phyloP scores from a whole-genome alignment of 2,329 filamentous ascomycete genomes.

The Penicillium crustosum region DNA sequence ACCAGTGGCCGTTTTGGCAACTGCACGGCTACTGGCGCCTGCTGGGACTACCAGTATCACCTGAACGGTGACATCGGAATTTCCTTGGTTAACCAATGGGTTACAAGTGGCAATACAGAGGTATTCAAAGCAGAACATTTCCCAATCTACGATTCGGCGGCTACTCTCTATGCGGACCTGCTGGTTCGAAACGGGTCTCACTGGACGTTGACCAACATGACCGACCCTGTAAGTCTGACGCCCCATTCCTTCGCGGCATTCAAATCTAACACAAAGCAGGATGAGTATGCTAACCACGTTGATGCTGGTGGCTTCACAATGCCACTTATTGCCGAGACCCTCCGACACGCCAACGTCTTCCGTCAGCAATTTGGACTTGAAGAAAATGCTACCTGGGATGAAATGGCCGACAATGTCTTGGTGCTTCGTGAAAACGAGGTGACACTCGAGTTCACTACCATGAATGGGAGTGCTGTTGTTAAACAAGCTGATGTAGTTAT shows the following conservation, averaged over 20 bases:
- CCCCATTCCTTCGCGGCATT: background rate
- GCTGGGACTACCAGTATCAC: slow-evolving; percentile 72
- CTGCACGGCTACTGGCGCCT: slow-evolving; percentile 63
- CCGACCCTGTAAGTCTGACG: slow-evolving; percentile 61
- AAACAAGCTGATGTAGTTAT: slow-evolving; percentile 72
- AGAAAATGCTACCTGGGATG: slow-evolving; percentile 58
- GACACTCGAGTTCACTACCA: slow-evolving; percentile 63
- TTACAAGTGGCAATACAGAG: slow-evolving; percentile 58
- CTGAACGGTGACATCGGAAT: slow-evolving; percentile 68
- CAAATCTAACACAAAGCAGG: slow-evolving; percentile 34
- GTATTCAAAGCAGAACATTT: slow-evolving; percentile 58
- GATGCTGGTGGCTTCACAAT: slow-evolving; percentile 70
- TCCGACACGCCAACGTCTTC: slow-evolving; percentile 59
- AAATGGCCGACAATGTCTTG: slow-evolving; percentile 57
- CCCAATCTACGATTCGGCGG: slow-evolving; percentile 64
- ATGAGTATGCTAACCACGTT: slow-evolving; percentile 67
- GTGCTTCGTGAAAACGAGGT: slow-evolving; percentile 60
- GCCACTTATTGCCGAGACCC: slow-evolving; percentile 57
- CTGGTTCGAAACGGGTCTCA: slow-evolving; percentile 59
- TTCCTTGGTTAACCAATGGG: slow-evolving; percentile 61
- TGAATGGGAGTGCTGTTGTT: slow-evolving; percentile 66
- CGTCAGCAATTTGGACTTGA: slow-evolving; percentile 56
- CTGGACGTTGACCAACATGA: slow-evolving; percentile 62
- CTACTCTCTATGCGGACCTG: slow-evolving; percentile 61
- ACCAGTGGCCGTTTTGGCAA: slow-evolving; percentile 67